A percentile compares a stretch with the other conserved stretches of the same genome.
phyloP scores from a whole-genome alignment of 2,329 filamentous ascomycete species.

The Fusarium sacchari region DNA sequence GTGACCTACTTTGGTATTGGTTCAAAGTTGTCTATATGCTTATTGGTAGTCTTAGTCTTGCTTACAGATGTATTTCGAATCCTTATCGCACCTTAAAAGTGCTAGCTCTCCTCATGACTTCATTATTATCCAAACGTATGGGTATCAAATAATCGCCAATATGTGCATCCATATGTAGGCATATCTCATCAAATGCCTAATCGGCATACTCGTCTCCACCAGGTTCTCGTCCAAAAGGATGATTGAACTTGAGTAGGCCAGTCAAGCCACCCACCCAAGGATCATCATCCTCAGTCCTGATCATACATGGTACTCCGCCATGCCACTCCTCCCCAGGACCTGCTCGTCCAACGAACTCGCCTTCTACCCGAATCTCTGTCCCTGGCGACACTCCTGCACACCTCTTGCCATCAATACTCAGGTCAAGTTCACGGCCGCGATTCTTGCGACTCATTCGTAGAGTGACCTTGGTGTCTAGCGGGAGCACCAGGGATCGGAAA shows the following conservation, averaged over 20 bases:
- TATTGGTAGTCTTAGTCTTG: background rate
- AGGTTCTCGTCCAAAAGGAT: conserved; percentile 78
- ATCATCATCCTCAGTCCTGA: conserved; percentile 80
- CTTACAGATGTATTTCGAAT: background rate
- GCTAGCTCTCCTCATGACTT: background rate
- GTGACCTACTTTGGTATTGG: background rate
- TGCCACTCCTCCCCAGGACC: conserved; percentile 63
- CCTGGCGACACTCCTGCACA: conserved; percentile 75
- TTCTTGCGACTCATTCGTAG: conserved; percentile 85
- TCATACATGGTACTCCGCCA: conserved; percentile 92
- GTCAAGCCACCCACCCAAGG: conserved; percentile 97
- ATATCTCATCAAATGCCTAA: conserved; percentile 23
- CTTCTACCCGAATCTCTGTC: conserved; percentile 88
- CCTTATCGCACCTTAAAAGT: background rate
- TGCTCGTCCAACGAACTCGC: conserved; percentile 74
- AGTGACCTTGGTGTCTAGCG: conserved; percentile 84
- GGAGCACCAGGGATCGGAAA: conserved; percentile 90
- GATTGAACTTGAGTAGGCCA: conserved; percentile 94
- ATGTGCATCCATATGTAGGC: background rate
- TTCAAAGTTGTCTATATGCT: background rate
- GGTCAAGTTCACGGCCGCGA: conserved; percentile 77
- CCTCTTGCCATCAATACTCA: conserved; percentile 81
- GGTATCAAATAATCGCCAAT: conserved; percentile 31
- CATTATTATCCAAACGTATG: background rate
- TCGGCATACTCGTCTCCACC: conserved; percentile 45